A percentile compares a stretch with the other conserved stretches of the same genome.
These are phyloP conservation scores for Xylaria telfairii DNA, from an alignment of 495 filamentous ascomycete species.

Conservation along the genomic window DNA sequence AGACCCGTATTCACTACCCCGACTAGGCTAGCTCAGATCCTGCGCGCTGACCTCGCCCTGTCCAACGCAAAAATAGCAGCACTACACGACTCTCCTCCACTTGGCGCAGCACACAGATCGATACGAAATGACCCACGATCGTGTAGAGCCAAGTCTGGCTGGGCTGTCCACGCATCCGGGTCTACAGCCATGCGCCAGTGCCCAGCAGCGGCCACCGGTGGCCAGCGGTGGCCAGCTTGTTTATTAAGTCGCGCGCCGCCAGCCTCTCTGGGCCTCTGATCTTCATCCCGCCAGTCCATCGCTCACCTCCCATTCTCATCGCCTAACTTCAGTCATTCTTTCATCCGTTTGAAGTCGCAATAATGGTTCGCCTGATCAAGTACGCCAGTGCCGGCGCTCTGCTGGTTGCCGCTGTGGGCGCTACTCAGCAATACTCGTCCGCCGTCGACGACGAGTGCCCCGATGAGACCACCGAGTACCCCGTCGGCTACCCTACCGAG, in stretches of 20 bases:
- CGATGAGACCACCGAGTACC: background rate
- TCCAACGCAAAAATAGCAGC: conserved; percentile 14
- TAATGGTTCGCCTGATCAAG: conserved; percentile 42
- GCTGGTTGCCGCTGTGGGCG: conserved; percentile 36
- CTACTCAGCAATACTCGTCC: conserved; percentile 22
- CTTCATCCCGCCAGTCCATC: conserved; percentile 30
- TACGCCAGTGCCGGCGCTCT: conserved; percentile 40
- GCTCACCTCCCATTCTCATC: conserved; percentile 26
- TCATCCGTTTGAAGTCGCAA: conserved; percentile 29
- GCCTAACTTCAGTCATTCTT: conserved; percentile 43
- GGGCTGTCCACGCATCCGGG: conserved; percentile 8
- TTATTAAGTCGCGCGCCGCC: conserved; percentile 19
- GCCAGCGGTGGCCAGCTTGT: background rate
- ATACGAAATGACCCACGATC: conserved; percentile 18
- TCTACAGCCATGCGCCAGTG: background rate
- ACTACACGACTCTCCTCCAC: background rate
- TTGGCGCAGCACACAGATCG: background rate
- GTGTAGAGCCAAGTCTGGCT: conserved; percentile 1
- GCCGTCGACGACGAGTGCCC: conserved; percentile 14
- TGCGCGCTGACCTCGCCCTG: conserved; percentile 12
- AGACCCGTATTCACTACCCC: background rate
- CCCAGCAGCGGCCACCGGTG: background rate
- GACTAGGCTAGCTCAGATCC: conserved; percentile 4
- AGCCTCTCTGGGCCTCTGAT: conserved; percentile 10
- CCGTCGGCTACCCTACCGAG: background rate